These are phyloP conservation scores for Amniculicola lignicola DNA, from an alignment of 495 filamentous ascomycete genomes.

Conservation along the genomic window DNA sequence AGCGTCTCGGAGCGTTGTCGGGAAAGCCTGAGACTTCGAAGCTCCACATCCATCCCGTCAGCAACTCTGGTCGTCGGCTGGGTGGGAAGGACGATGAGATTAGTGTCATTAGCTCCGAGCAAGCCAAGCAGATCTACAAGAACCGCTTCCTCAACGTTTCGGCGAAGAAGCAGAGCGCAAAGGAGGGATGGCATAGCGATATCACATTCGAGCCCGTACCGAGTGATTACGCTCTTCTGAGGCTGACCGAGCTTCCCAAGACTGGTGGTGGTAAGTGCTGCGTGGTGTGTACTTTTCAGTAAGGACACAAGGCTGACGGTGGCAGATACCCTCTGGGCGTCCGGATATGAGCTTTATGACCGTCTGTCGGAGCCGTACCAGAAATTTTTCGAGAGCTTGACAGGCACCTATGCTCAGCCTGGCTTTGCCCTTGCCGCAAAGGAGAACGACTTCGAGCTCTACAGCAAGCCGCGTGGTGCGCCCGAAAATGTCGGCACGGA, in stretches of 20 bases:
- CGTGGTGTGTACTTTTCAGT: background rate
- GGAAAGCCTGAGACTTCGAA: slow-evolving; percentile 45
- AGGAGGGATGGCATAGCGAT: slow-evolving; percentile 38
- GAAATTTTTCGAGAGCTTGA: slow-evolving; percentile 65
- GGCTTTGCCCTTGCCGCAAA: slow-evolving; percentile 57
- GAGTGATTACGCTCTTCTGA: slow-evolving; percentile 37
- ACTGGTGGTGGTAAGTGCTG: slow-evolving; percentile 64
- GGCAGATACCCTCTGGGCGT: slow-evolving; percentile 70
- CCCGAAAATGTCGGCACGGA: slow-evolving; percentile 66
- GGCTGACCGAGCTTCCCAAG: slow-evolving; percentile 57
- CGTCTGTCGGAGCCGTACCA: slow-evolving; percentile 63
- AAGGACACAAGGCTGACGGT: background rate
- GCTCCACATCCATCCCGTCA: slow-evolving; percentile 71
- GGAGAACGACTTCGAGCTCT: slow-evolving; percentile 55
- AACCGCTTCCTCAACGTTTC: slow-evolving; percentile 16
- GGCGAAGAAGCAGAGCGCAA: slow-evolving; percentile 33
- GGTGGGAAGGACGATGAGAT: slow-evolving; percentile 67
- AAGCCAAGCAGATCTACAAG: slow-evolving; percentile 49
- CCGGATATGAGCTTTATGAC: slow-evolving; percentile 76
- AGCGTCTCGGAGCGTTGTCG: slow-evolving; percentile 61
- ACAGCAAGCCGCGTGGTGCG: slow-evolving; percentile 51
- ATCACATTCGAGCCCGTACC: slow-evolving; percentile 43
- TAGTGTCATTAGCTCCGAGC: slow-evolving; percentile 63
- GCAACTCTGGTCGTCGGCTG: slow-evolving; percentile 58
- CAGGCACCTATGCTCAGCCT: slow-evolving; percentile 62